Conservation (phyloP, 441 rosid species). For the Erysimum cheiri region DNA sequence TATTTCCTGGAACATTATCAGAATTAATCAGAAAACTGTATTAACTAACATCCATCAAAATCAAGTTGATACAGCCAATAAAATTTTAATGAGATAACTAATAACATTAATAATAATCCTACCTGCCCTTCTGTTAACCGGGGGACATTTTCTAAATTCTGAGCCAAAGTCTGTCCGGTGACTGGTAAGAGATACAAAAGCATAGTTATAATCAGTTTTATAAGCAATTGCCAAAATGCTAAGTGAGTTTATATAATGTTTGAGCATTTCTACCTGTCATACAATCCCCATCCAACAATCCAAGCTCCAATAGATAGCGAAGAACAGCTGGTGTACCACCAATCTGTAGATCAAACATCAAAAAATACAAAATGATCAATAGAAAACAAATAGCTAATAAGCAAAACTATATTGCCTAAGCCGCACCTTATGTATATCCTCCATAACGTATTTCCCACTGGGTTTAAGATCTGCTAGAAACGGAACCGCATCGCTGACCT, state of each 20-base stretch:
- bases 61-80: conserved; percentile 1
- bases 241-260: conserved; percentile 12
- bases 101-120: conserved; percentile 17
- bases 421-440: conserved; percentile 87
- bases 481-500: conserved; percentile 87
- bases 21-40: conserved; percentile 12
- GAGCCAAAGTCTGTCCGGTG: conserved; percentile 91
- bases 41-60: conserved; percentile 21
- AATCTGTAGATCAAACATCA: conserved; percentile 55
- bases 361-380: conserved; percentile 21
- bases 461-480: conserved; percentile 97
- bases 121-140: conserved; percentile 86
- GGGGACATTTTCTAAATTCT: conserved; percentile 72
- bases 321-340: conserved; percentile 98
- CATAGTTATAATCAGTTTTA: conserved; percentile 7
- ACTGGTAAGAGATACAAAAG: conserved; percentile 50
- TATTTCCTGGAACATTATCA: conserved; percentile 60
- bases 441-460: conserved; percentile 99
- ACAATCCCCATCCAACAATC: conserved; percentile 88
- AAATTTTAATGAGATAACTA: conserved; percentile 4
- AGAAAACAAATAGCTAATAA: conserved; percentile 5
- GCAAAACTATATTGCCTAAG: conserved; percentile 23
- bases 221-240: neutral
- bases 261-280: conserved; percentile 64
- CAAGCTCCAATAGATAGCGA: conserved; percentile 82